Base-by-base conservation (phyloP, 108 stramenopile species). In the Mayamaea pseudoterrestris region DNA sequence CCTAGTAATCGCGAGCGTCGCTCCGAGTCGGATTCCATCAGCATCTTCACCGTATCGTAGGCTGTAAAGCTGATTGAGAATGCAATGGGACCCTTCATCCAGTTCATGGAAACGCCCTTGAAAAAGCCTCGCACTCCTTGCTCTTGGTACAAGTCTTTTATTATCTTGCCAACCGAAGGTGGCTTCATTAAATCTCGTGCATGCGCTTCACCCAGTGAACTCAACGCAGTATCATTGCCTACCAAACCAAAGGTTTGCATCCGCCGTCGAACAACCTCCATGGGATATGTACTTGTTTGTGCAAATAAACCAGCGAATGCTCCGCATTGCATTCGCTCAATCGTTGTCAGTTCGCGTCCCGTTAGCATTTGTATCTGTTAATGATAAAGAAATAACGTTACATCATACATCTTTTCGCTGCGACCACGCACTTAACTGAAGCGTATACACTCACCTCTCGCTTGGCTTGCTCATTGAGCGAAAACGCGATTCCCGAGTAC, bases 61-160 rank as follows among this genome's bases (percentile, higher is more conserved):
- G 80, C 69, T 7, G 95, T 95, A 53, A 98, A 98, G 68, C 83
- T 86, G 26, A 96, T 96, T 27, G 78, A 70, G 51, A 95, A 91
- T 9, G 90, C 90, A 55, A 98, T 66, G 0, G 97, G 97, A 20
- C 95, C 97, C 55, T 96, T 96, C 23, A 96, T 63, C 97, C 95
- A 96, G 71, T 98, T 98, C 83, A 98, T 72, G 30, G 60, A 67
- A 11, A 98, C 86, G n/a, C 97, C 97, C 55, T 93, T 93, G 63
- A 82, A 95, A 27, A 97, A 83, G 0, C 93, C 94, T 16, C 87
- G 55, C 0, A 87, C 41, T 5, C 93, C 93, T 55, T 95, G 92
- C 57, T 95, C 93, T 31, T 63, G 45, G 25, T 81, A 72, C 11
- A 95, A 64, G 13, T 74, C 71, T 51, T 52, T 63, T 36, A 86